Evolutionary conservation across 495 filamentous ascomycete genomes (phyloP).

Genomic region (Trichoderma erinaceum): DNA sequence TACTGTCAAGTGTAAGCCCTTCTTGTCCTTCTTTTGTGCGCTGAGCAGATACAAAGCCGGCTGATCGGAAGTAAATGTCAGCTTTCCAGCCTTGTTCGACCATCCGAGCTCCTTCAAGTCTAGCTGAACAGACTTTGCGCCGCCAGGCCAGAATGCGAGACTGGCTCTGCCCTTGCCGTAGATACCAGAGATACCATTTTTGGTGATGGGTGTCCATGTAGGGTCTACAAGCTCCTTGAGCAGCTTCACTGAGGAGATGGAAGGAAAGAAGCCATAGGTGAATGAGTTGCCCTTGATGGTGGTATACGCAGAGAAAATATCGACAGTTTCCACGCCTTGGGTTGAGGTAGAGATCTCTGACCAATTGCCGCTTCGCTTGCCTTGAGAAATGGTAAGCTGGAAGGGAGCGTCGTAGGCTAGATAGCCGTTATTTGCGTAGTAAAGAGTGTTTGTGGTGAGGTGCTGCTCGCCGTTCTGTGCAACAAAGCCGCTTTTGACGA

Average conservation of each 20-base stretch:
- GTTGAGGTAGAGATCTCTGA: not conserved
- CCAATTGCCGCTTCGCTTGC: constrained; percentile 5
- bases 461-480: not conserved
- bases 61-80: not conserved
- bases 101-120: not conserved
- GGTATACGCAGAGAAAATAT: not conserved
- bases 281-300: not conserved
- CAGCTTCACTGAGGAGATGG: not conserved
- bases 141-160: constrained; percentile 3
- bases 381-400: not conserved
- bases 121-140: not conserved
- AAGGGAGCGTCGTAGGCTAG: not conserved
- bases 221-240: not conserved
- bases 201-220: not conserved
- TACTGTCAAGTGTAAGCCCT: not conserved
- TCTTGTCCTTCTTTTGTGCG: not conserved
- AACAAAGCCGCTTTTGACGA: not conserved
- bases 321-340: not conserved
- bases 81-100: not conserved
- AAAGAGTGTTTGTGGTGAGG: not conserved
- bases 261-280: not conserved
- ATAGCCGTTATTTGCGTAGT: not conserved
- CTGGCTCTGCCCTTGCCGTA: constrained; percentile 3
- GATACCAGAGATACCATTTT: not conserved
- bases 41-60: not conserved